Percentiles rank a stretch among this genome's conserved stretches.
Evolutionary conservation across 1,284 basidiomycete species (phyloP).

Genomic region (Calocybe gambosa): DNA sequence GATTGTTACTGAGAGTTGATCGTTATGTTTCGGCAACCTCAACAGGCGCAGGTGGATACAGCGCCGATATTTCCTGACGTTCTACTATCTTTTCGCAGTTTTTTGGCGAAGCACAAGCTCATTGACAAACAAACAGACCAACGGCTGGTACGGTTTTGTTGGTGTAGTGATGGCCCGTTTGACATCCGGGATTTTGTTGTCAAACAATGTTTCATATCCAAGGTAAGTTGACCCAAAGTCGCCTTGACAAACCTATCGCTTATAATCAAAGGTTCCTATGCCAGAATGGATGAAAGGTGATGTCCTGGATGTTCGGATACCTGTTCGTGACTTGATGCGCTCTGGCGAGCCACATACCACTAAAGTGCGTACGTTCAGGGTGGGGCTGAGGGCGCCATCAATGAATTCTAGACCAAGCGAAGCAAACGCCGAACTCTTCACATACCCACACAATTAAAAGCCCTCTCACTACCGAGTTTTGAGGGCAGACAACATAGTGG

Average conservation of each 20-base stretch:
- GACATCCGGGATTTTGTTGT: conserved; percentile 83
- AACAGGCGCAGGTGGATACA: conserved; percentile 70
- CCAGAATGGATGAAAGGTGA: conserved; percentile 67
- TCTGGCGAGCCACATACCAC: conserved; percentile 16
- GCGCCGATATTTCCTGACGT: conserved; percentile 76
- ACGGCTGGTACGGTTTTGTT: conserved; percentile 58
- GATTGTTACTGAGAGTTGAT: not conserved
- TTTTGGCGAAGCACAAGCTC: conserved; percentile 62
- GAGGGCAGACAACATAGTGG: conserved; percentile 82
- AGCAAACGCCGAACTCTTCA: conserved; percentile 38
- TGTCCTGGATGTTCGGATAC: conserved; percentile 60
- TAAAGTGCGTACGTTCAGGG: conserved; percentile 14
- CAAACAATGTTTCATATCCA: conserved; percentile 83
- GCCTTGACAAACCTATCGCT: not conserved
- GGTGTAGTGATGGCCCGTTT: conserved; percentile 77
- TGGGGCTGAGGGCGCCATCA: not conserved
- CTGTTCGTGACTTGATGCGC: conserved; percentile 44
- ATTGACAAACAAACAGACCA: conserved; percentile 53
- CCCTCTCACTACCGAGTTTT: conserved; percentile 59
- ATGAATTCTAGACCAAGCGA: conserved; percentile 20
- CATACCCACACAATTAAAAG: conserved; percentile 55
- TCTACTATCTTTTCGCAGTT: conserved; percentile 57
- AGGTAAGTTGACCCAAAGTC: conserved; percentile 34
- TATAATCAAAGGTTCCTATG: conserved; percentile 46
- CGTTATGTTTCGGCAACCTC: not conserved